Evolutionary conservation across 2,329 filamentous ascomycete species (phyloP), one percentile per base, ranked within the genome.

Genomic region (Colletotrichum sp.): DNA sequence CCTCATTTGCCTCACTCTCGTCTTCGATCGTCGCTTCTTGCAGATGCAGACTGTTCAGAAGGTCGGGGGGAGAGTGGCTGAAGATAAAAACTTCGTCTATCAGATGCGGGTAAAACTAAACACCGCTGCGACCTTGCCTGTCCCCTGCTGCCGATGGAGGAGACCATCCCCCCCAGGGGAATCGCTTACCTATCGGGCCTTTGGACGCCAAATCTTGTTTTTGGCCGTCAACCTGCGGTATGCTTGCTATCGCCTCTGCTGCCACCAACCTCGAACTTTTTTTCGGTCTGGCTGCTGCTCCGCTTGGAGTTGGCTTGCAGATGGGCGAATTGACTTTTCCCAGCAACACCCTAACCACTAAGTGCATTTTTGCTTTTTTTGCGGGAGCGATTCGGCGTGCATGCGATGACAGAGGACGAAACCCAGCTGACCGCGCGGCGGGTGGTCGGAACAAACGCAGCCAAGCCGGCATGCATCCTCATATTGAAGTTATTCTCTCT

Each of bases 121-220:
- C 43, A 48, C 43, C 21, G n/a, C 30, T 24, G 60, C 21, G 24
- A 64, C 69, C 63, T 68, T 64, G 69, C 64, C 28, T 28, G 18
- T n/a, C 48, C 24, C 32, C 60, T 30, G 57, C 12, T 32, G 34
- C 32, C 55, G 21, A 57, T 57, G 52, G 52, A 24, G 26, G 55
- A 24, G 55, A 1, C 38, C 0, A 13, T n/a, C 18, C 6, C n/a
- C 57, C 24, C 70, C 73, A 26, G 30, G 57, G 48, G 67, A 38
- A 28, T 58, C 30, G 6, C 52, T 28, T 34, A 58, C 36, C 43
- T 68, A 73, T 75, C 69, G 70, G 73, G 57, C 64, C 70, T 73
- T 73, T 73, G 58, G 24, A 34, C 34, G 36, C 28, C 57, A 43
- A 67, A 72, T 72, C 72, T 75, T 75, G 73, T 64, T 67, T 72